Evolutionary conservation across 495 filamentous ascomycete genomes (phyloP).

Genomic region (Lindgomyces ingoldianus): DNA sequence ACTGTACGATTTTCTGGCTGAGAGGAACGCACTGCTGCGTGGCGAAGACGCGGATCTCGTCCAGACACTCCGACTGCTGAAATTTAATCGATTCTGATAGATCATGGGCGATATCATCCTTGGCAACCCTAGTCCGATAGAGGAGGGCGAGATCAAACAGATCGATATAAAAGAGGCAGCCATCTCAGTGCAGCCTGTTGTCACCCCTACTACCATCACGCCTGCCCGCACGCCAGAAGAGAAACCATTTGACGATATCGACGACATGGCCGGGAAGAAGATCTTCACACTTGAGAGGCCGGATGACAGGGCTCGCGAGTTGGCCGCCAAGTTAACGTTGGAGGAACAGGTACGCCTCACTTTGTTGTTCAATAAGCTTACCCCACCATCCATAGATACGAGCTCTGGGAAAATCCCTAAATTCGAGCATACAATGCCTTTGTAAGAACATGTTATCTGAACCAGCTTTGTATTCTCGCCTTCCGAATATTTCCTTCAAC

Average conservation of each 20-base stretch:
- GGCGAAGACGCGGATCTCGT: conserved; percentile 28
- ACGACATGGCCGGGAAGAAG: conserved; percentile 35
- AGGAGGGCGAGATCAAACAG: conserved; percentile 1
- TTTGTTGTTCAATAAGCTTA: conserved; percentile 14
- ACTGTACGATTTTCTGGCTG: conserved; percentile 7
- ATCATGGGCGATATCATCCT: conserved; percentile 27
- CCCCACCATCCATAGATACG: neutral
- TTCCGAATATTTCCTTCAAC: too few species aligned
- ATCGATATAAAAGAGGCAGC: conserved; percentile 31
- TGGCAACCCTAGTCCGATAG: conserved; percentile 28
- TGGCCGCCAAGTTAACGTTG: conserved; percentile 36
- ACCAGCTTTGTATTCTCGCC: too few species aligned
- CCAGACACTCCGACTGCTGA: conserved; percentile 27
- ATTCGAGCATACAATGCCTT: neutral
- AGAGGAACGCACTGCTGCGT: conserved; percentile 17
- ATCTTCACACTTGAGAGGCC: conserved; percentile 32
- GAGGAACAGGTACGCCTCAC: conserved; percentile 36
- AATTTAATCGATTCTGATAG: conserved; percentile 14
- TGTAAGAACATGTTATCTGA: conserved; percentile 1
- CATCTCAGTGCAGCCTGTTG: conserved; percentile 20
- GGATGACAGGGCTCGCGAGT: conserved; percentile 36
- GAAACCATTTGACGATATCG: conserved; percentile 9
- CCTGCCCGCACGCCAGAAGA: conserved; percentile 26
- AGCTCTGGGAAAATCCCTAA: neutral
- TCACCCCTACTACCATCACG: conserved; percentile 10